These are phyloP conservation scores for Ganoderma lingzhi DNA, from an alignment of 1,284 basidiomycete species.

Conservation along the genomic window DNA sequence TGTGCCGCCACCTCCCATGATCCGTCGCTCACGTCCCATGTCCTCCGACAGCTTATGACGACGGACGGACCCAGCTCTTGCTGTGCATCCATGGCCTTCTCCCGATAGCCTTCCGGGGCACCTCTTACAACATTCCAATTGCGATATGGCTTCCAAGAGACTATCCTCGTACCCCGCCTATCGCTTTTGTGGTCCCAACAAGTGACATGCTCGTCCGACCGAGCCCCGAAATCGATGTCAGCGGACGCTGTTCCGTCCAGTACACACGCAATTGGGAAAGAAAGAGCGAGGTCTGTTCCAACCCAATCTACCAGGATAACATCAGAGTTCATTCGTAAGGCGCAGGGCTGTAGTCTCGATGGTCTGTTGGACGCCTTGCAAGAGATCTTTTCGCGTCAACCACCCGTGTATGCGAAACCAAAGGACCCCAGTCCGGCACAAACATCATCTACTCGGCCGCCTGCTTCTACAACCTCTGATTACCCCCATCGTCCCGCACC, in stretches of 20 bases:
- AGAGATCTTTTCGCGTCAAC: conserved; percentile 83
- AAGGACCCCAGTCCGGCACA: conserved; percentile 39
- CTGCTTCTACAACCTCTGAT: conserved; percentile 30
- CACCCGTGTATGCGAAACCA: conserved; percentile 93
- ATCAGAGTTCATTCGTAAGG: conserved; percentile 25
- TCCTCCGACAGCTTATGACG: conserved; percentile 80
- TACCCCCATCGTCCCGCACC: conserved; percentile 44
- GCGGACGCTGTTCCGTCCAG: conserved; percentile 75
- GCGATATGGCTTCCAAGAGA: conserved; percentile 88
- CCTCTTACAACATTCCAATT: conserved; percentile 94
- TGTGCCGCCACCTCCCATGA: conserved; percentile 18
- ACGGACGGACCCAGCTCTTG: conserved; percentile 91
- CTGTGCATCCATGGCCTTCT: conserved; percentile 92
- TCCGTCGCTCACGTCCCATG: conserved; percentile 28
- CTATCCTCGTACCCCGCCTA: conserved; percentile 84
- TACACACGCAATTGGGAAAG: conserved; percentile 83
- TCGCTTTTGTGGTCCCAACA: conserved; percentile 96
- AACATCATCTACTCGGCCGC: conserved; percentile 35
- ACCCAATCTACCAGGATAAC: conserved; percentile 21
- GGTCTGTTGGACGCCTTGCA: conserved; percentile 79
- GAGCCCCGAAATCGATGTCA: conserved; percentile 81
- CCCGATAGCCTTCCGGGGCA: conserved; percentile 82
- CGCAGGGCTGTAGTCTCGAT: conserved; percentile 73
- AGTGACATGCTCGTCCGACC: conserved; percentile 89
- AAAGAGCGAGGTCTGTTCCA: conserved; percentile 78